A percentile compares a stretch with the other conserved stretches of the same genome.
Conservation (phyloP, 768 basidiomycete species). For the Mycena alexandri region DNA sequence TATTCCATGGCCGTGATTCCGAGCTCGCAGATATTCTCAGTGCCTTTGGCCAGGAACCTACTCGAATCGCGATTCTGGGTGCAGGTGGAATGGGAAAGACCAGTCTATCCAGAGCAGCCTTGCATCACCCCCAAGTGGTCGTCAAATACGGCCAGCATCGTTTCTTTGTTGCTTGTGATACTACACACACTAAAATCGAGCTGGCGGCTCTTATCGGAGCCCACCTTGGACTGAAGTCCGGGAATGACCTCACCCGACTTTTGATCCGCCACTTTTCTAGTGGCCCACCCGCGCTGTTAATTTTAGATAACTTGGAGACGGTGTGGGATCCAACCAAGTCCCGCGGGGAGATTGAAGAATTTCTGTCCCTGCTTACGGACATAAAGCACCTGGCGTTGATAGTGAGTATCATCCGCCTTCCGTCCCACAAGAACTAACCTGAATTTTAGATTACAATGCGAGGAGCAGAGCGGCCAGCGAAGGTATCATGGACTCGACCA, state of each 20-base stretch:
- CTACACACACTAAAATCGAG: background rate
- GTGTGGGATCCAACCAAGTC: too few relatives aligned
- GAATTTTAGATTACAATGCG: conserved; percentile 1
- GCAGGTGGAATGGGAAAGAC: background rate
- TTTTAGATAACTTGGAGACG: background rate
- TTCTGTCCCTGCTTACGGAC: too few relatives aligned
- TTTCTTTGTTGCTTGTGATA: background rate
- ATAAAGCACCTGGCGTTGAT: too few relatives aligned
- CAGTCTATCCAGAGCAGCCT: background rate
- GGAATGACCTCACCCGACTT: background rate
- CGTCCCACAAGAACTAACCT: too few relatives aligned
- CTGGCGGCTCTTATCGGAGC: background rate
- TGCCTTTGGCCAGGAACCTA: too few relatives aligned
- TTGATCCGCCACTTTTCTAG: background rate
- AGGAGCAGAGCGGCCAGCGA: background rate
- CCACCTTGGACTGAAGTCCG: background rate
- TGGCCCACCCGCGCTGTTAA: background rate
- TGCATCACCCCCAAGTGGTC: background rate
- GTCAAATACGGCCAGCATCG: background rate
- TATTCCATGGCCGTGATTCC: too few relatives aligned
- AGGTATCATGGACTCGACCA: background rate
- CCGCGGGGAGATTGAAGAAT: too few relatives aligned
- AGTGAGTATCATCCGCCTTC: too few relatives aligned
- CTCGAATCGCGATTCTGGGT: too few relatives aligned
- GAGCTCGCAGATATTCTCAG: too few relatives aligned